Conservation (phyloP, 306 rosid species). For the Comarum palustre region DNA sequence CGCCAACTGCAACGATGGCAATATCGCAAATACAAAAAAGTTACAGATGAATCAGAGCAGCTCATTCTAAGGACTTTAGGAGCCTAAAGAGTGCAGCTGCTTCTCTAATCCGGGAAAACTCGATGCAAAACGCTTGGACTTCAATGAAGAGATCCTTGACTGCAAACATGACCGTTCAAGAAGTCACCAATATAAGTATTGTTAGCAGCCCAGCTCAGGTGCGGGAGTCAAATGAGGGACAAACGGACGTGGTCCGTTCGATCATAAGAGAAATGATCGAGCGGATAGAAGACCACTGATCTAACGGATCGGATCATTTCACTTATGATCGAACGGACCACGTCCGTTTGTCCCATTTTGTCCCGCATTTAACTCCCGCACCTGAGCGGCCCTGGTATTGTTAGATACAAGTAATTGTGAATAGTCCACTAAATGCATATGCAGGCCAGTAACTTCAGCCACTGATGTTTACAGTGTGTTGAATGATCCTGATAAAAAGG, state of each 20-base stretch:
- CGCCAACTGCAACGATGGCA: not conserved
- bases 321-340: too few species aligned
- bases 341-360: too few species aligned
- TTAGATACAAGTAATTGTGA: not conserved
- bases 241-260: too few species aligned
- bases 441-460: not conserved
- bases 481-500: conserved; percentile 8
- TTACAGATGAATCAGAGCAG: not conserved
- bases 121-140: conserved; percentile 93
- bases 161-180: conserved; percentile 36
- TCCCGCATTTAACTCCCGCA: too few species aligned
- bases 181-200: conserved; percentile 15
- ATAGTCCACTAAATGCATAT: not conserved
- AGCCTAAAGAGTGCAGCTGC: conserved; percentile 90
- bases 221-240: too few species aligned
- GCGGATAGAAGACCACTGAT: too few species aligned
- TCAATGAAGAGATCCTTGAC: conserved; percentile 90
- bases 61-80: conserved; percentile 79
- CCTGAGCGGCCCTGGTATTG: too few species aligned
- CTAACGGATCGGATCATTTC: too few species aligned
- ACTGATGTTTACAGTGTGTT: not conserved
- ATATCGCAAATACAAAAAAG: not conserved
- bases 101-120: conserved; percentile 88
- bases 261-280: too few species aligned
- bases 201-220: too few species aligned